Base-by-base conservation (phyloP, 345 rosid species). In the Odontarrhena argentea region DNA sequence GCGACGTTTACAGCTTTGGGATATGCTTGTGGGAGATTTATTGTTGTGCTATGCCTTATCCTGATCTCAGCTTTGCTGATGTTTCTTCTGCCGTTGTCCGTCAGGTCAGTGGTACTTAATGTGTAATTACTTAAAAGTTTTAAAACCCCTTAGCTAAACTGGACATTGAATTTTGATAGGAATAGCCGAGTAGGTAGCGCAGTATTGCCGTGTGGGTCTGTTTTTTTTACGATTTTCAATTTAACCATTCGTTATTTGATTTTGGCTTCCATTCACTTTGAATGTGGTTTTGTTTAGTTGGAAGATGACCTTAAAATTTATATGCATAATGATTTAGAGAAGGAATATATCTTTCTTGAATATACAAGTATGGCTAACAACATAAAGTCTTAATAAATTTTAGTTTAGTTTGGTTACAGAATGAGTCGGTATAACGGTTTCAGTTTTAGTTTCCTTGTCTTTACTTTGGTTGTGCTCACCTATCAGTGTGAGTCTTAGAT, bases 1-100 rank as follows among this genome's bases (percentile, higher is more conserved):
- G 99, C 22, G 99, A 95, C 60, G 96, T 95, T 48, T 95, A 95
- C 83, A 95, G 99, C 78, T 95, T 95, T 28, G 99, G 99, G 69
- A 95, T 91, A 73, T 95, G 99, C 81, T 73, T 91, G 51, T 95
- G 99, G 99, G 99, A 91, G 81, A 95, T 85, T 14, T 95, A 95
- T 69, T 95, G 99, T 64, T 95, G 99, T 54, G 94, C 81, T 49
- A 86, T 95, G 96, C 99, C 99, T 43, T 91, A 91, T 52, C 86
- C 96, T 36, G 80, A 88, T 84, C 96, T 91, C 50, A 91, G 96
- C 76, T 88, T 95, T 63, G 93, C 80, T 53, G 96, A 91, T 69
- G 87, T 95, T 14, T 83, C 96, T 26, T 84, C 97, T 58, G 96
- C 91, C 14, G 97, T 95, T 55, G 96, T 91, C 76, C 86, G 87